Percentiles rank a stretch among this genome's conserved stretches.
These are phyloP conservation scores for Russula abietina DNA, from an alignment of 768 basidiomycete species.

Conservation along the genomic window DNA sequence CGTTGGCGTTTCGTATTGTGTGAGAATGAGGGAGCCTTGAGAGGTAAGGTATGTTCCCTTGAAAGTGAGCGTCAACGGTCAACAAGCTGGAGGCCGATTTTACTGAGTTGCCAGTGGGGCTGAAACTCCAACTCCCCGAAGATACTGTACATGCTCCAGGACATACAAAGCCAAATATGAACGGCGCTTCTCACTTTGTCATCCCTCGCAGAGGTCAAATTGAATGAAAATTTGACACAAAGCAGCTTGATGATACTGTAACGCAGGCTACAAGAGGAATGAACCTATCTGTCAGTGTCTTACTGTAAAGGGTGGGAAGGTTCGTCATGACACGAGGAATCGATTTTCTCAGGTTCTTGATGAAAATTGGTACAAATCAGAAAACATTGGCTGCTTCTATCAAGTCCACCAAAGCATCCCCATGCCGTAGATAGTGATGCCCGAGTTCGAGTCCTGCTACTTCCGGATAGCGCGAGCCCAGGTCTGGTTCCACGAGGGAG, in stretches of 20 bases:
- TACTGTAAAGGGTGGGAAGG: slow-evolving; percentile 36
- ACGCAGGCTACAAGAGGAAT: slow-evolving; percentile 22
- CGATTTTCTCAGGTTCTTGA: slow-evolving; percentile 23
- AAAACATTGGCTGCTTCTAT: slow-evolving; percentile 33
- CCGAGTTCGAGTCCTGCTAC: slow-evolving; percentile 28
- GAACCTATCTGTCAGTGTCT: slow-evolving; percentile 31
- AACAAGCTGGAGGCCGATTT: slow-evolving; percentile 25
- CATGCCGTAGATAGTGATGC: slow-evolving; percentile 20
- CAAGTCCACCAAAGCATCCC: slow-evolving; percentile 28
- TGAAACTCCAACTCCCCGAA: slow-evolving; percentile 43
- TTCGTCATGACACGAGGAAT: slow-evolving; percentile 6
- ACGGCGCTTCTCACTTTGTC: slow-evolving; percentile 19
- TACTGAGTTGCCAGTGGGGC: slow-evolving; percentile 38
- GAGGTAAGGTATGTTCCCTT: slow-evolving; percentile 20
- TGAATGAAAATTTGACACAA: slow-evolving; percentile 24
- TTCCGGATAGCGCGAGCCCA: slow-evolving; percentile 25
- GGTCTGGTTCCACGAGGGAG: slow-evolving; percentile 30
- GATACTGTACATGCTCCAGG: slow-evolving; percentile 39
- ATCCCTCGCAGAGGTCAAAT: not conserved
- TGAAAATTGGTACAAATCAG: slow-evolving; percentile 28
- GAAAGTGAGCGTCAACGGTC: not conserved
- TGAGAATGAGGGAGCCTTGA: slow-evolving; percentile 16
- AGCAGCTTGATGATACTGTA: slow-evolving; percentile 52
- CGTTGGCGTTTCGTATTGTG: slow-evolving; percentile 39
- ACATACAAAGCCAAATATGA: slow-evolving; percentile 39